Conservation (phyloP, 257 asterid species). For the Salvia hispanica region DNA sequence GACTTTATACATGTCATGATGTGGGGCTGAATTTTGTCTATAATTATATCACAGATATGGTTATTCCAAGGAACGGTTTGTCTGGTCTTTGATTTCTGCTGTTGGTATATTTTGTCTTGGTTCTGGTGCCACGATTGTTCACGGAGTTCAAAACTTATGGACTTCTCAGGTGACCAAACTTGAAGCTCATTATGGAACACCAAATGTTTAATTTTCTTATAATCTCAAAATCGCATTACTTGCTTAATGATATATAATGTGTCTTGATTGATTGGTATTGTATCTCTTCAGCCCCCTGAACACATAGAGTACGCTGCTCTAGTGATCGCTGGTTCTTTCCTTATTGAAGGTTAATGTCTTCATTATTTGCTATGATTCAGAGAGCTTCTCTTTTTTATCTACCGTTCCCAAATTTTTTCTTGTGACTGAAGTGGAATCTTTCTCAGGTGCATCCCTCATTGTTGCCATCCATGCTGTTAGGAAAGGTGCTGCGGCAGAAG, state of each 20-base stretch:
- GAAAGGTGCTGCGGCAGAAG: constrained; percentile 97
- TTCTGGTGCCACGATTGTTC: constrained; percentile 92
- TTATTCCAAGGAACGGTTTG: constrained; percentile 95
- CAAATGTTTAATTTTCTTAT: constrained; percentile 26
- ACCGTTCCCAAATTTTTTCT: constrained; percentile 9
- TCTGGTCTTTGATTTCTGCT: constrained; percentile 98
- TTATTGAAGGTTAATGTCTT: constrained; percentile 69
- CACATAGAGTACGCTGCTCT: constrained; percentile 93
- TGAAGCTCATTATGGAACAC: constrained; percentile 21
- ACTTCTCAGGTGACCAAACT: constrained; percentile 63
- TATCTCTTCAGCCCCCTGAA: constrained; percentile 74
- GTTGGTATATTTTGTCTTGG: constrained; percentile 99
- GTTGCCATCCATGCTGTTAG: constrained; percentile 92
- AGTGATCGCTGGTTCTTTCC: constrained; percentile 94
- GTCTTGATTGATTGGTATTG: constrained; percentile 31
- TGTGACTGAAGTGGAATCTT: constrained; percentile 23
- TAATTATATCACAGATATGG: constrained; percentile 66
- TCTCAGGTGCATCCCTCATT: constrained; percentile 83
- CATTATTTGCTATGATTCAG: constrained; percentile 17
- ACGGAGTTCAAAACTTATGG: constrained; percentile 94
- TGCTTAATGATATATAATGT: constrained; percentile 26
- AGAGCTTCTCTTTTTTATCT: neutral
- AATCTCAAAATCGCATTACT: constrained; percentile 18
- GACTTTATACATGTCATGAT: constrained; percentile 12
- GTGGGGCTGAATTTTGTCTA: constrained; percentile 13